phyloP scores from a whole-genome alignment of 768 basidiomycete genomes.

The Ephemerocybe angulata region DNA sequence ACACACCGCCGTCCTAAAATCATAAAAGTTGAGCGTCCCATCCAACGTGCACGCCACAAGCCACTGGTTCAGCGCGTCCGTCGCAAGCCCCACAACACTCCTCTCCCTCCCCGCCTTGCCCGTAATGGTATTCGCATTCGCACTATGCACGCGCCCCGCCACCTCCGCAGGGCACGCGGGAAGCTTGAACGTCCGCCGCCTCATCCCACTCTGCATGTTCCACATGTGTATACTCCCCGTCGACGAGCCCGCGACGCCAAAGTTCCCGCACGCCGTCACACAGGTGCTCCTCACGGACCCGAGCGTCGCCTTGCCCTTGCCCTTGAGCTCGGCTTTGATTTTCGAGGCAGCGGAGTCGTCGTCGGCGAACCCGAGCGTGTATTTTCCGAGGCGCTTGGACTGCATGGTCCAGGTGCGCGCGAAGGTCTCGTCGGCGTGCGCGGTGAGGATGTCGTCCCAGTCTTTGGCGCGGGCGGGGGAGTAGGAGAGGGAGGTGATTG shows the following conservation, averaged over 20 bases:
- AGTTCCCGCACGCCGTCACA: constrained; percentile 94
- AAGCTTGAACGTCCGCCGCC: constrained; percentile 71
- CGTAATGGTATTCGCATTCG: constrained; percentile 29
- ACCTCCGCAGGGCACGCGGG: constrained; percentile 60
- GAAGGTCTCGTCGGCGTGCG: constrained; percentile 76
- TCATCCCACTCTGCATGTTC: constrained; percentile 95
- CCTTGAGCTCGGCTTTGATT: too few species aligned
- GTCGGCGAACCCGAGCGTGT: constrained; percentile 61
- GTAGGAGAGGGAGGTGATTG: constrained; percentile 73
- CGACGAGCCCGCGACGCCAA: constrained; percentile 81
- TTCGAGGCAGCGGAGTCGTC: constrained; percentile 10
- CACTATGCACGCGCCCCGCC: constrained; percentile 39
- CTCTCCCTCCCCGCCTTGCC: constrained; percentile 51
- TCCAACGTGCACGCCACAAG: constrained; percentile 85
- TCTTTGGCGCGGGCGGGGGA: constrained; percentile 83
- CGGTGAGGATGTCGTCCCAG: constrained; percentile 97
- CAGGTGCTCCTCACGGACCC: constrained; percentile 83
- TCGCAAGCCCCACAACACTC: constrained; percentile 76
- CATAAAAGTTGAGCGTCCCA: constrained; percentile 92
- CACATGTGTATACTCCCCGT: constrained; percentile 82
- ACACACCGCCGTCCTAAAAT: constrained; percentile 84
- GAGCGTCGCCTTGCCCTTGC: constrained; percentile 36
- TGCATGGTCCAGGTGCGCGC: constrained; percentile 87
- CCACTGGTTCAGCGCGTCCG: constrained; percentile 77
- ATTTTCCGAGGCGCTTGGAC: constrained; percentile 77